Percentiles rank a stretch among this genome's conserved stretches.
phyloP scores from a whole-genome alignment of 2,329 filamentous ascomycete genomes.

The Cladosporium colombiae region DNA sequence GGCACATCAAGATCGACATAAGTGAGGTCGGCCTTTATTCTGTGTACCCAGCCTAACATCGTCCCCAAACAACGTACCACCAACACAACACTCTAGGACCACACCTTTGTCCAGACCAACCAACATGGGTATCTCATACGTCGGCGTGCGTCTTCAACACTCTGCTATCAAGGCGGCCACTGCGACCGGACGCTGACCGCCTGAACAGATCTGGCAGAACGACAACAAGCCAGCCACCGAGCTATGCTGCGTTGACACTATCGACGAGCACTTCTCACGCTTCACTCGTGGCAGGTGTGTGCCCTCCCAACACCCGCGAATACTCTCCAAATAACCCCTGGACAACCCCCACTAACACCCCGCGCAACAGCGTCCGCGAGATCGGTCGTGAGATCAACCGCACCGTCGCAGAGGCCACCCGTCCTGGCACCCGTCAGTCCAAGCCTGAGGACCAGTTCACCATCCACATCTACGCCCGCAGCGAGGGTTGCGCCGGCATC shows the following conservation, averaged over 20 bases:
- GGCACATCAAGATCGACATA: background rate
- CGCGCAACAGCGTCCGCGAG: constrained; percentile 53
- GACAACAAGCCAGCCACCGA: constrained; percentile 74
- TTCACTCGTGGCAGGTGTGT: constrained; percentile 61
- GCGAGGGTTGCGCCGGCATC: constrained; percentile 46
- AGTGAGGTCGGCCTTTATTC: constrained; percentile 2
- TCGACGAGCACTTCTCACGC: constrained; percentile 70
- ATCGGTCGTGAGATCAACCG: constrained; percentile 86
- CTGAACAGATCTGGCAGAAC: constrained; percentile 74
- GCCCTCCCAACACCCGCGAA: background rate
- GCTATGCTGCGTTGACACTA: constrained; percentile 73
- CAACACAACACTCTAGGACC: background rate
- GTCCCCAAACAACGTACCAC: background rate
- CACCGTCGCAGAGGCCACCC: constrained; percentile 83
- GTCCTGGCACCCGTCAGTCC: constrained; percentile 78
- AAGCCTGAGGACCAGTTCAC: constrained; percentile 81
- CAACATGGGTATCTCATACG: constrained; percentile 84
- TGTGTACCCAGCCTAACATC: background rate
- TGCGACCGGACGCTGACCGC: constrained; percentile 17
- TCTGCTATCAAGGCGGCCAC: constrained; percentile 25
- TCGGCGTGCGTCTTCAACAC: constrained; percentile 64
- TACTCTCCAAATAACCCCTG: background rate
- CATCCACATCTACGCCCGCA: constrained; percentile 50
- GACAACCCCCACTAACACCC: constrained; percentile 12
- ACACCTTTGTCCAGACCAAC: constrained; percentile 27